Evolutionary conservation across 2,329 filamentous ascomycete species (phyloP), one percentile per base, ranked within the genome.

Genomic region (Metarhizium humberi): DNA sequence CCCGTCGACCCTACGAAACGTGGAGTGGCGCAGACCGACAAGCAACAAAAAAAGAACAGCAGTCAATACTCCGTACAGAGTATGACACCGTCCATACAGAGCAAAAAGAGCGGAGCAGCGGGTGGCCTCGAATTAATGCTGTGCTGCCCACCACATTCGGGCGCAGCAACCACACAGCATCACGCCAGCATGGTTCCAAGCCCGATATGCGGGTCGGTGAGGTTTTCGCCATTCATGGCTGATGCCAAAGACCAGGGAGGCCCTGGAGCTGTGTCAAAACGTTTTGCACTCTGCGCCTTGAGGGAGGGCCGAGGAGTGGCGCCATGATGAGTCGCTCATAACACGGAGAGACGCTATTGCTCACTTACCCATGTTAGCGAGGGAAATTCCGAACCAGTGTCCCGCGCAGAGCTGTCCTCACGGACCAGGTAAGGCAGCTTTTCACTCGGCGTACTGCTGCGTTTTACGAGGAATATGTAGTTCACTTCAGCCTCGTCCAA

Each of bases 1-100:
- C 32, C 46, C 20, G 46, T 25, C 49, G 30, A 8, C 16, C n/a
- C 32, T 14, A 13, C 45, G 36, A 54, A 47, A 48, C 56, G 30
- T 53, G 29, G 53, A 47, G 56, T 55, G 56, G 56, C 56, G 56
- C 56, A 58, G 56, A 36, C 45, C 29, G 25, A 25, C 25, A 25
- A 40, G 51, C 18, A 43, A 48, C 45, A 30, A 40, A 48, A 54
- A 38, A 38, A 40, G 30, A 46, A 50, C 29, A 51, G 32, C 32
- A 34, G 6, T n/a, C n/a, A n/a, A n/a, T 10, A 11, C 20, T 20
- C 20, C 20, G 20, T 20, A 20, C 20, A 20, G 20, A 20, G 20
- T 20, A 20, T 20, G 20, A 20, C 20, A 20, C 20, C 20, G 20
- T 25, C 25, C 25, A 25, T 25, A 34, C 32, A 34, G 32, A 34